phyloP scores from a whole-genome alignment of 176 grass and related monocot genomes.

The Aegilops longissima region DNA sequence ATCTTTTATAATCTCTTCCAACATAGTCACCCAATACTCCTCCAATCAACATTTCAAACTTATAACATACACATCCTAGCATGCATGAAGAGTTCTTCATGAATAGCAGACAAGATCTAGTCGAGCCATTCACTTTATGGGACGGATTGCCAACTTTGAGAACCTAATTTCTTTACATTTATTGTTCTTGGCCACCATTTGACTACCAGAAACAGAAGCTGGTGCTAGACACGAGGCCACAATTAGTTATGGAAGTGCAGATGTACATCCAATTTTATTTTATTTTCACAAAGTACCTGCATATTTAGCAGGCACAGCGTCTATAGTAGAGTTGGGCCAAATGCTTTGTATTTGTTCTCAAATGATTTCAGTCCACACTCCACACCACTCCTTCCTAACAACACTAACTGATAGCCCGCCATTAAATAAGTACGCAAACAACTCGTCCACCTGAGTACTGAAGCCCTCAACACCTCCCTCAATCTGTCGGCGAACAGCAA shows the following conservation, averaged over 20 bases:
- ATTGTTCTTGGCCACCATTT: constrained; percentile 12
- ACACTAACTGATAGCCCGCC: neutral
- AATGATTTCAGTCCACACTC: neutral
- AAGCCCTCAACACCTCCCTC: neutral
- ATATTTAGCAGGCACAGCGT: neutral
- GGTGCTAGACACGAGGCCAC: neutral
- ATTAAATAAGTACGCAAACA: neutral
- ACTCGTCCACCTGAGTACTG: neutral
- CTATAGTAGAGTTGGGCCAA: neutral
- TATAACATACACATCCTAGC: neutral
- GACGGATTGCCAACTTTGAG: neutral
- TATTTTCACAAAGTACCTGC: neutral
- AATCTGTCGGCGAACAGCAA: neutral
- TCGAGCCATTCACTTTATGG: neutral
- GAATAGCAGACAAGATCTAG: neutral
- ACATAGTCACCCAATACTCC: neutral
- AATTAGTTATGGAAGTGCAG: neutral
- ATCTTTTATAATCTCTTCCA: neutral
- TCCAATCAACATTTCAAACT: constrained; percentile 22
- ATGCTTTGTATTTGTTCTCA: neutral
- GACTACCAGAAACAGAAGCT: neutral
- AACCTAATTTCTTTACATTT: constrained; percentile 17
- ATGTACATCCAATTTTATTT: neutral
- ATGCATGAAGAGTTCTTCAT: constrained; percentile 7
- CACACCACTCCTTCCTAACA: neutral